Base-by-base conservation (phyloP, 2,329 filamentous ascomycete species). In the Allantophomopsis lycopodina region DNA sequence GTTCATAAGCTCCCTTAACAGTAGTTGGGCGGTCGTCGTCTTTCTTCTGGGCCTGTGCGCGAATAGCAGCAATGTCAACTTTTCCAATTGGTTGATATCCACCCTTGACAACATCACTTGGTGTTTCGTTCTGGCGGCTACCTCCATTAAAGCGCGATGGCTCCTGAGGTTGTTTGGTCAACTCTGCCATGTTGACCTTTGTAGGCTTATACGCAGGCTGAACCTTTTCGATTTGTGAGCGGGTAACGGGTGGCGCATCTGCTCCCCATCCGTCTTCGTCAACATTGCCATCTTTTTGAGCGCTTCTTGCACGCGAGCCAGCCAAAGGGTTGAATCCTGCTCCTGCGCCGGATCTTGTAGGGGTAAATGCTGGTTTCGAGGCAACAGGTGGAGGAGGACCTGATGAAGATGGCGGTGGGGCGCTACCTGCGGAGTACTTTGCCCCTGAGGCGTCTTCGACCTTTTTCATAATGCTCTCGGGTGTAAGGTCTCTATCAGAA, bases 81-180 rank as follows among this genome's bases (percentile, higher is more conserved):
- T 95, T 96, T 41, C 91, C 91, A 50, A 98, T 67, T 15, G 91
- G 91, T 58, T 95, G 86, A 60, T 98, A 98, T 13, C 73, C 81
- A 35, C 91, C 91, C 54, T 65, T 83, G 38, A 96, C 77, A 15
- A 95, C 73, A 54, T 87, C 81, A 51, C 17, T 42, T 17, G 61
- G 58, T 28, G 61, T 58, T 36, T 73, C 66, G 36, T 71, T 61
- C 31, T 57, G 53, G 39, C 59, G 56, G 32, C 63, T 51, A 21
- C 68, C 58, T 39, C 65, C 59, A 40, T 69, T 65, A 54, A 73
- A 75, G 47, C 73, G 63, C n/a, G 80, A 76, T 10, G 79, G 68
- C 46, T 83, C 71, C 49, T 71, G 71, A 46, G 76, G 78, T 57
- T 86, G 80, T 43, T 78, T 80, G 45, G 76, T 83, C 46, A 96